phyloP scores from a whole-genome alignment of 2,329 filamentous ascomycete genomes.

The Aureobasidium sp. region DNA sequence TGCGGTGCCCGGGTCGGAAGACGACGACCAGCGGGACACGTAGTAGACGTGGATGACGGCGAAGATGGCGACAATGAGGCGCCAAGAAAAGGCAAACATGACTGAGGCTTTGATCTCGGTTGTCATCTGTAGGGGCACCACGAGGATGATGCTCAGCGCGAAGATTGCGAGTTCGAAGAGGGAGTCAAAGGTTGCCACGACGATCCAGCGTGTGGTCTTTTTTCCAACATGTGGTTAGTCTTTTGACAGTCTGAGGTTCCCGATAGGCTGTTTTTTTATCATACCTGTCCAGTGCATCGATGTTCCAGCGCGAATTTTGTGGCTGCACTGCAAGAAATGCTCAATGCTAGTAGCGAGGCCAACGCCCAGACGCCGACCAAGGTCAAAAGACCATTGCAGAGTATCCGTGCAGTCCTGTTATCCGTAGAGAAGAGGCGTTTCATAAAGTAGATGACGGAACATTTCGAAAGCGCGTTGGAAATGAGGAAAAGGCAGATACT shows the following conservation, averaged over 20 bases:
- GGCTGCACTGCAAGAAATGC: neutral
- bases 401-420: conserved; percentile 19
- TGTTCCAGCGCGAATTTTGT: neutral
- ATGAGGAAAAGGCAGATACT: conserved; percentile 25
- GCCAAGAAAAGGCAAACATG: conserved; percentile 25
- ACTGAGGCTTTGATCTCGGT: conserved; percentile 25
- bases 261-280: neutral
- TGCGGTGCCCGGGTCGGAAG: conserved; percentile 20
- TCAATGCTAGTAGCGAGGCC: conserved; percentile 20
- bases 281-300: conserved; percentile 18
- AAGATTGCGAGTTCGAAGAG: conserved; percentile 24
- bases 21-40: conserved; percentile 13
- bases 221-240: neutral
- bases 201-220: conserved; percentile 22
- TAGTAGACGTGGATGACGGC: conserved; percentile 9
- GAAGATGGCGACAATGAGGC: conserved; percentile 19
- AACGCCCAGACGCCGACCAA: conserved; percentile 23
- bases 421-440: conserved; percentile 27
- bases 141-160: conserved; percentile 21
- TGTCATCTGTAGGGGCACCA: conserved; percentile 26
- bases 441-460: conserved; percentile 27
- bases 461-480: conserved; percentile 24
- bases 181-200: conserved; percentile 24
- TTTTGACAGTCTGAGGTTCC: too few species aligned
- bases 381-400: conserved; percentile 17